These are phyloP conservation scores for Botrytis tulipae DNA, from an alignment of 2,329 filamentous ascomycete genomes.

Conservation along the genomic window DNA sequence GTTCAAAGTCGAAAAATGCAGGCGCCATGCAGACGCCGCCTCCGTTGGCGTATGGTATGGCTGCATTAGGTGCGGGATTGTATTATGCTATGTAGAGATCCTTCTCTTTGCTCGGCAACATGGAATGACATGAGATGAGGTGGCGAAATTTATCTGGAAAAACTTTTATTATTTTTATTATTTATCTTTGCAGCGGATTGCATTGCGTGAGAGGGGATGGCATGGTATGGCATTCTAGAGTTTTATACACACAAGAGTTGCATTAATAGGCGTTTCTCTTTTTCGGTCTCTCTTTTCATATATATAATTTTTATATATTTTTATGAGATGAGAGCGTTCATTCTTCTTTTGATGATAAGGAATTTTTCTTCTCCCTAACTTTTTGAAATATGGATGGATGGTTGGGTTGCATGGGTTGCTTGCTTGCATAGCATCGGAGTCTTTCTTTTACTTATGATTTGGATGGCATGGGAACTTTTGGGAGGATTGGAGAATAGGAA, in stretches of 20 bases:
- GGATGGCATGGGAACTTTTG: not conserved
- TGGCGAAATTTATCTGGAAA: not conserved
- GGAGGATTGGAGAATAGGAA: not conserved
- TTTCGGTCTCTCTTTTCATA: too few relatives aligned
- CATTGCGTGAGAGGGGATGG: not conserved
- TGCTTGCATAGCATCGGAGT: not conserved
- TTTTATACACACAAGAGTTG: not conserved
- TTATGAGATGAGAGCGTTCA: not conserved
- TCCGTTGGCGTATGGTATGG: slow-evolving; percentile 28
- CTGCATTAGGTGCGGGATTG: slow-evolving; percentile 31
- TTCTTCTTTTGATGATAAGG: not conserved
- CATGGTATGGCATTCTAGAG: not conserved
- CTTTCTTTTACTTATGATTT: not conserved
- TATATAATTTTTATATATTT: too few relatives aligned
- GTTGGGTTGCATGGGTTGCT: not conserved
- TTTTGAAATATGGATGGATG: not conserved
- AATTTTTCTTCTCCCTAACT: not conserved
- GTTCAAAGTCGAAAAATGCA: slow-evolving; percentile 25
- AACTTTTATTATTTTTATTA: not conserved
- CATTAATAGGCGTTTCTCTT: not conserved
- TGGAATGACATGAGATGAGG: not conserved
- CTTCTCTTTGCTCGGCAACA: slow-evolving; percentile 10
- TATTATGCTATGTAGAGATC: slow-evolving; percentile 26
- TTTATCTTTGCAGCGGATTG: not conserved
- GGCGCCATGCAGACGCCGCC: slow-evolving; percentile 23